Percentiles rank a stretch among this genome's conserved stretches.
These are phyloP conservation scores for Cardamine chenopodiifolia DNA, from an alignment of 345 rosid genomes.

Conservation along the genomic window DNA sequence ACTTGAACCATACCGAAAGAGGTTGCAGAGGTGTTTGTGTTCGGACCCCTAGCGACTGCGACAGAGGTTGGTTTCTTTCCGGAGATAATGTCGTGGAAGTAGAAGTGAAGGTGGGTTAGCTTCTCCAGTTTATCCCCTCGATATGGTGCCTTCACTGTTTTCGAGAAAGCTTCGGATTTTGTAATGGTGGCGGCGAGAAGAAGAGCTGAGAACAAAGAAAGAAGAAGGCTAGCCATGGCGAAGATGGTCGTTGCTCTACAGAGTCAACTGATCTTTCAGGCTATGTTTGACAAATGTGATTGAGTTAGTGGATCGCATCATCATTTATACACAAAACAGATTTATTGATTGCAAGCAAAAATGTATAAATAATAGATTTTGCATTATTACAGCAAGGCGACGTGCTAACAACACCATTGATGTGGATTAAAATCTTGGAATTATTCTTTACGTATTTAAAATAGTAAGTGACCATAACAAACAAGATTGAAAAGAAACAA, in stretches of 20 bases:
- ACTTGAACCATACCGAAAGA: slow-evolving; percentile 47
- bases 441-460: background rate
- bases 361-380: background rate
- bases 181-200: background rate
- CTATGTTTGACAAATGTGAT: slow-evolving; percentile 8
- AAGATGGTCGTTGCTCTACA: background rate
- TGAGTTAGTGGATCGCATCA: background rate
- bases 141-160: background rate
- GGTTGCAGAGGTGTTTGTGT: slow-evolving; percentile 42
- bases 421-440: background rate
- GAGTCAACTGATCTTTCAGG: background rate
- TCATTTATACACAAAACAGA: slow-evolving; percentile 20
- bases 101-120: slow-evolving; percentile 21
- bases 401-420: slow-evolving; percentile 16
- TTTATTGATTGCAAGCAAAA: background rate
- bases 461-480: background rate
- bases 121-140: slow-evolving; percentile 2
- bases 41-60: background rate
- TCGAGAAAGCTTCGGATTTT: background rate
- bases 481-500: background rate
- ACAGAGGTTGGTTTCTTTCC: background rate
- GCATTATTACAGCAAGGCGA: background rate
- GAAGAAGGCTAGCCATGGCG: slow-evolving; percentile 20
- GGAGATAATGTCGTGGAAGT: slow-evolving; percentile 23
- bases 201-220: slow-evolving; percentile 11